Percentiles rank a stretch among this genome's conserved stretches.
Conservation (phyloP, 495 filamentous ascomycete genomes). For the Neurospora discreta region DNA sequence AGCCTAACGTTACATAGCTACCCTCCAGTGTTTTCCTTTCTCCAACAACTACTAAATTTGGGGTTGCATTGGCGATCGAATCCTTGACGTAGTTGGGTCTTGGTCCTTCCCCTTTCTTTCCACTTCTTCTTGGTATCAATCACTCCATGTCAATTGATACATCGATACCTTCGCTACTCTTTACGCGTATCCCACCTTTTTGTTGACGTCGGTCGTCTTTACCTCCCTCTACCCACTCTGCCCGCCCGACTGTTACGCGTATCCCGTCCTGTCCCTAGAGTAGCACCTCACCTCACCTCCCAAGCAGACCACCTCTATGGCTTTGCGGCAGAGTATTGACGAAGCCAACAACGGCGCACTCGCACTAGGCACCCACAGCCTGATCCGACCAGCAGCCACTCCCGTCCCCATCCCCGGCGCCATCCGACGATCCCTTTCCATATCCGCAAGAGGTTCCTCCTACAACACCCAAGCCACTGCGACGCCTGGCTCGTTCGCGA, state of each 20-base stretch:
- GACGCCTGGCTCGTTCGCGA: not conserved
- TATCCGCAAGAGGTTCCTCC: not conserved
- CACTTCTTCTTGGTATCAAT: not conserved
- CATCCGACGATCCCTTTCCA: not conserved
- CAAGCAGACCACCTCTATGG: not conserved
- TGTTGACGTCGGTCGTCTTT: conserved; percentile 1
- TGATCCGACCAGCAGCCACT: not conserved
- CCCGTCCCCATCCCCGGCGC: not conserved
- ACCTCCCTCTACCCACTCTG: not conserved
- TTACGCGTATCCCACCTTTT: not conserved
- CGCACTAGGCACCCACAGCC: conserved; percentile 7
- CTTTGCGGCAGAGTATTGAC: not conserved
- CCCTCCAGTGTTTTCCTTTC: too few relatives aligned
- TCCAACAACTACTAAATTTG: not conserved
- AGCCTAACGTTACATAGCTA: too few relatives aligned
- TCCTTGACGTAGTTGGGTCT: not conserved
- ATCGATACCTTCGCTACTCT: not conserved
- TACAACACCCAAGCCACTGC: not conserved
- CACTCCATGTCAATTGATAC: too few relatives aligned
- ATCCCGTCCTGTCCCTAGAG: not conserved
- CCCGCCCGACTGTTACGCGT: not conserved
- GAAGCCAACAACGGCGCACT: conserved; percentile 2
- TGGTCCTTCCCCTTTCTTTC: not conserved
- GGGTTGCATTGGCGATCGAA: not conserved
- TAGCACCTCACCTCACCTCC: not conserved